Evolutionary conservation across 441 rosid species (phyloP), one percentile per base, ranked within the genome.

Genomic region (Corymbia calophylla): DNA sequence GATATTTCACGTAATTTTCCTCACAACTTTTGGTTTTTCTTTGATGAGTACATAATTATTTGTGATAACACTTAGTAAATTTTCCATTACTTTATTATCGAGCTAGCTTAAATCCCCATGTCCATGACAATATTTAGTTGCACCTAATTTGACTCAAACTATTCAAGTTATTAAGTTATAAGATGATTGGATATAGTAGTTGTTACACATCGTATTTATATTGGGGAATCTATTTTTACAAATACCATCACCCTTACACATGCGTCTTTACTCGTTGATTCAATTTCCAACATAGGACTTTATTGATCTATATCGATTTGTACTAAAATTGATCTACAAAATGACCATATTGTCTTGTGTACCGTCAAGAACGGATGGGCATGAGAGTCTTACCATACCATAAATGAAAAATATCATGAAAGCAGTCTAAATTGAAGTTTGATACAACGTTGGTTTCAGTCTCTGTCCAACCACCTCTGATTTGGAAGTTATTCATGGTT

Each of bases 251-350:
- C 1, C 0, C 23, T 35, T 70, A 70, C 4, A 21, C 13, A 73
- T 7, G 1, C 14, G 16, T 13, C 17, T 39, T 10, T 21, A 73
- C 29, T 39, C 39, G 12, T 73, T 3, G 48, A 23, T 13, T 73
- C 9, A 7, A 3, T 11, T 44, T 73, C 1, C 9, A 7, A 6
- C 29, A 0, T 23, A 39, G 3, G 0, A 73, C n/a, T 39, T 7
- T 21, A 17, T 39, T 0, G 25, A 11, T 73, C 25, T 39, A 39
- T 39, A 39, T 39, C 44, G 44, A 39, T 39, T 39, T 17, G 8
- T 39, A 21, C 18, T 39, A 1, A 23, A 39, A 39, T 73, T 23
- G 1, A 73, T 39, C 21, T 39, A 6, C 15, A 73, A 73, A 73
- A 73, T 70, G 81, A 70, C 25, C 6, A 39, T 47, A 5, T 23